phyloP scores from a whole-genome alignment of 2,329 filamentous ascomycete genomes.

The Cladophialophora immunda region DNA sequence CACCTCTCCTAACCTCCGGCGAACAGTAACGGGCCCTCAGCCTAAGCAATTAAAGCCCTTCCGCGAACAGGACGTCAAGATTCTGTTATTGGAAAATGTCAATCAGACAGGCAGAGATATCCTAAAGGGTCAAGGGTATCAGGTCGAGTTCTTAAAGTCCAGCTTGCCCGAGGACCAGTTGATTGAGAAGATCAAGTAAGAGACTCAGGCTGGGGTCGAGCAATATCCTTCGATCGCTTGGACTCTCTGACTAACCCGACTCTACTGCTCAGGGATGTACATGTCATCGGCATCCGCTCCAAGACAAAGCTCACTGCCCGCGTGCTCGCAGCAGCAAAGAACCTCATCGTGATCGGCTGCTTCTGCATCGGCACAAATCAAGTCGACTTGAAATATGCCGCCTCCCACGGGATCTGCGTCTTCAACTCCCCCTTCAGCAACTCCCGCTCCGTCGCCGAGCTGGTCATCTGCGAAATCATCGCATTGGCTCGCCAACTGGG shows the following conservation, averaged over 20 bases:
- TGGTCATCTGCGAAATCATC: conserved; percentile 95
- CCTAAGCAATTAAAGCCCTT: conserved; percentile 91
- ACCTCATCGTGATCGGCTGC: conserved; percentile 93
- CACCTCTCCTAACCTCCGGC: conserved; percentile 50
- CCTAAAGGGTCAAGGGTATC: conserved; percentile 85
- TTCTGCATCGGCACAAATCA: conserved; percentile 99
- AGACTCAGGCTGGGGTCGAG: conserved; percentile 5
- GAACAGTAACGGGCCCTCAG: conserved; percentile 55
- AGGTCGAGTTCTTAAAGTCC: conserved; percentile 89
- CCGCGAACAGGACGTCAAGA: conserved; percentile 94
- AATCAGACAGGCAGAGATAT: conserved; percentile 90
- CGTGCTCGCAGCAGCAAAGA: conserved; percentile 87
- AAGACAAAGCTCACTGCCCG: conserved; percentile 93
- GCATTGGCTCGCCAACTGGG: conserved; percentile 87
- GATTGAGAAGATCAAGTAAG: conserved; percentile 91
- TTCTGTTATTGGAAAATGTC: conserved; percentile 93
- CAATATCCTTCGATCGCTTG: neutral
- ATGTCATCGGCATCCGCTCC: conserved; percentile 96
- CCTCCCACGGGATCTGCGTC: conserved; percentile 86
- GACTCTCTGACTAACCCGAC: neutral
- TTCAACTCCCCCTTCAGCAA: conserved; percentile 99
- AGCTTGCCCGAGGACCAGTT: conserved; percentile 91
- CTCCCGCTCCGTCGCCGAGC: conserved; percentile 93
- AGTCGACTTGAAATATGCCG: conserved; percentile 85
- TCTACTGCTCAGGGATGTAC: conserved; percentile 73